A percentile compares a stretch with the other conserved stretches of the same genome.
phyloP scores from a whole-genome alignment of 805 yeast genomes.

The Lipomyces chichibuensis region DNA sequence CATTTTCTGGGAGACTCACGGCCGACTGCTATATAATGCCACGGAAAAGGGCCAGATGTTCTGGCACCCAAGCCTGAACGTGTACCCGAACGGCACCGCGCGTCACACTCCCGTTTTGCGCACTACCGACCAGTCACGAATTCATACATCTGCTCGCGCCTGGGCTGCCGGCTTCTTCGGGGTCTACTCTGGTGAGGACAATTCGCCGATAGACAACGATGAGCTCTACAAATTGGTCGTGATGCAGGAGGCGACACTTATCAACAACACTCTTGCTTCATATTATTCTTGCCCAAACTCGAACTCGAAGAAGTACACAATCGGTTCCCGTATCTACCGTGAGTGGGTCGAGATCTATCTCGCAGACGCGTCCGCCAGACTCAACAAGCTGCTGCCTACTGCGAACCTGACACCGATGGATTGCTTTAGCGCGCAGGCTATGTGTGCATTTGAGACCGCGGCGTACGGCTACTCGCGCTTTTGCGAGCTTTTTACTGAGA shows the following conservation, averaged over 20 bases:
- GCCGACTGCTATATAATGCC: slow-evolving; percentile 45
- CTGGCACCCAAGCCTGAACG: slow-evolving; percentile 42
- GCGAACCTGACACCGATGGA: slow-evolving; percentile 56
- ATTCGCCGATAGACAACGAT: slow-evolving; percentile 38
- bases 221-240: slow-evolving; percentile 44
- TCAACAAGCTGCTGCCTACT: slow-evolving; percentile 56
- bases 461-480: slow-evolving; percentile 67
- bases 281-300: slow-evolving; percentile 47
- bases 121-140: slow-evolving; percentile 48
- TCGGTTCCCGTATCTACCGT: slow-evolving; percentile 40
- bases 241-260: slow-evolving; percentile 42
- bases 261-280: slow-evolving; percentile 47
- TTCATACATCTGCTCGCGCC: slow-evolving; percentile 47
- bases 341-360: slow-evolving; percentile 52
- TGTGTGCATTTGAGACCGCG: slow-evolving; percentile 77
- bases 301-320: slow-evolving; percentile 36
- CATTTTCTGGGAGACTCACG: slow-evolving; percentile 49
- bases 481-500: slow-evolving; percentile 68
- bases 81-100: slow-evolving; percentile 42
- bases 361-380: slow-evolving; percentile 57
- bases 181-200: slow-evolving; percentile 42
- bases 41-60: slow-evolving; percentile 38
- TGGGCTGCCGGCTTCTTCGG: slow-evolving; percentile 53
- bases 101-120: slow-evolving; percentile 45
- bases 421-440: slow-evolving; percentile 55